Evolutionary conservation across 805 yeast species (phyloP).

Genomic region (Kodamaea neixiangensis): DNA sequence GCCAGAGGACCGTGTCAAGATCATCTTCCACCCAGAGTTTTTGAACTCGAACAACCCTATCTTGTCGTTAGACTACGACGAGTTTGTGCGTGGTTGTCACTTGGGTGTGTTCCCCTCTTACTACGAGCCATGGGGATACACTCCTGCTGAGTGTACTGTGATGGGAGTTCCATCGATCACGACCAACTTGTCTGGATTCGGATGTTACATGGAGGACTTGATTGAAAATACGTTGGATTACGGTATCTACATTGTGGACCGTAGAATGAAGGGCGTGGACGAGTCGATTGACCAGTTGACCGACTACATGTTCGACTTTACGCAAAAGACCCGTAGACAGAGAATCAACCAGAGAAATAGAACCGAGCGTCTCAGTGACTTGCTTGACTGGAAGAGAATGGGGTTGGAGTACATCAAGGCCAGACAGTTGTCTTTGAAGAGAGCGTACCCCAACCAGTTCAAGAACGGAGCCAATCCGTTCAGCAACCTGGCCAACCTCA

Average conservation of each 20-base stretch:
- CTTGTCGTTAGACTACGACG: slow-evolving; percentile 91
- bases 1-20: slow-evolving; percentile 88
- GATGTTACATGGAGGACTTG: slow-evolving; percentile 97
- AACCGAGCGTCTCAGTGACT: slow-evolving; percentile 89
- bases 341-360: slow-evolving; percentile 97
- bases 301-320: slow-evolving; percentile 86
- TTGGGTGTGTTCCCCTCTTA: slow-evolving; percentile 98
- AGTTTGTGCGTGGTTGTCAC: slow-evolving; percentile 96
- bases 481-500: slow-evolving; percentile 50
- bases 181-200: slow-evolving; percentile 93
- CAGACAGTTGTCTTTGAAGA: slow-evolving; percentile 82
- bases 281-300: slow-evolving; percentile 90
- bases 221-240: slow-evolving; percentile 93
- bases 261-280: slow-evolving; percentile 88
- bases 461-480: slow-evolving; percentile 51
- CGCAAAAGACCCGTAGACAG: slow-evolving; percentile 89
- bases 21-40: slow-evolving; percentile 97
- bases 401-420: slow-evolving; percentile 96
- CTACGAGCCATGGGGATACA: slow-evolving; percentile 99
- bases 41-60: slow-evolving; percentile 93
- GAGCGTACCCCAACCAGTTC: slow-evolving; percentile 91
- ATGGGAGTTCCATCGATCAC: slow-evolving; percentile 99
- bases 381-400: slow-evolving; percentile 97
- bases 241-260: slow-evolving; percentile 95
- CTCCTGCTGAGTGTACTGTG: slow-evolving; percentile 99